Base-by-base conservation (phyloP, 208 protist genomes). In the Wallacemonas sp. region DNA sequence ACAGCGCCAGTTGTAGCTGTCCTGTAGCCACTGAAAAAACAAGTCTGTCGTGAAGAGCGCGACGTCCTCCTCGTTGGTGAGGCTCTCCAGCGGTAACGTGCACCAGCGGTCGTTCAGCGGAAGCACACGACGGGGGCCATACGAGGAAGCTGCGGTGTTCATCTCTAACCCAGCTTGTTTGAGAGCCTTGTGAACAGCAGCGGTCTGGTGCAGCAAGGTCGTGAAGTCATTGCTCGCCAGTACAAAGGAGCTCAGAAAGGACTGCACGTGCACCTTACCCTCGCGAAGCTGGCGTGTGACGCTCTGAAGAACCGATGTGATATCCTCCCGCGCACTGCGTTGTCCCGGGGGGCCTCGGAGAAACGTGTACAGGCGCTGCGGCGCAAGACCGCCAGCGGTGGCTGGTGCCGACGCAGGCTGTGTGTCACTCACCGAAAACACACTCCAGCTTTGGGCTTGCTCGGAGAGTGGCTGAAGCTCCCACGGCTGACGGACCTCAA, bases 11-110 rank as follows among this genome's bases (percentile, higher is more conserved):
- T 71, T 33, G 62, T 87, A 83, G 33, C 71, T 71, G 64, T 91
- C 84, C 26, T 76, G 65, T 27, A 91, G 62, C 84, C 84, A 91
- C 33, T 78, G 70, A 50, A 79, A 87, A 50, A 91, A 91, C 29
- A 87, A 39, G 33, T 76, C 74, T 0, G 77, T 70, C 3, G 76
- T 19, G 72, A 91, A 78, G 3, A 48, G 19, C 8, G 59, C 37
- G 10, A 87, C 71, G 34, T 87, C 78, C 22, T 76, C 77, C 48
- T 62, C 67, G 1, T 54, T 21, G 5, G 45, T 61, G 27, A 91
- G 13, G 6, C 63, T 64, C 57, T 69, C 59, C 29, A 83, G 48
- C 21, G 63, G 70, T 58, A 83, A 50, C 21, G 78, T 78, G 10
- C 71, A 75, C 84, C 84, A 91, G 64, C 33, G 66, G 5, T 67